These are phyloP conservation scores for Leucocoprinus leucothites DNA, from an alignment of 768 basidiomycete genomes.

Conservation along the genomic window DNA sequence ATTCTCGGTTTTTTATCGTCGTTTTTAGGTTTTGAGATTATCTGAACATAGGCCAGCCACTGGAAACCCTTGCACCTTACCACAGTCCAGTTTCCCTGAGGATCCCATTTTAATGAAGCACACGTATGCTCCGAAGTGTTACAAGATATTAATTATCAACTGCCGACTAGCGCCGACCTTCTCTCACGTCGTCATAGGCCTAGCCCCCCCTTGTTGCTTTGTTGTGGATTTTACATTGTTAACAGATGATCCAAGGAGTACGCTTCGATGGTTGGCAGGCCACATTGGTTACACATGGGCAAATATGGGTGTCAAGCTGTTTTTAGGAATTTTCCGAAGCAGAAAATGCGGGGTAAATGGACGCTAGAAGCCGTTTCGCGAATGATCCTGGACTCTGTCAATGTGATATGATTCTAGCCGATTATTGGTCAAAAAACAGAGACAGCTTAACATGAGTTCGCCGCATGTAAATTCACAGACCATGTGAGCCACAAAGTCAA, in stretches of 20 bases:
- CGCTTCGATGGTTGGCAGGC: background rate
- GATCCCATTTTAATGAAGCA: background rate
- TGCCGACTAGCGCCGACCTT: background rate
- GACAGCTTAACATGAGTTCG: background rate
- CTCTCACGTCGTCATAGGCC: constrained; percentile 3
- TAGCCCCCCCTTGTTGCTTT: background rate
- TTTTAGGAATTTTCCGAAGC: constrained; percentile 5
- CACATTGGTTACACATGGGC: constrained; percentile 6
- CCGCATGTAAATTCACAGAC: background rate
- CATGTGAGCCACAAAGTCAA: background rate
- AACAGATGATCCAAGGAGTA: background rate
- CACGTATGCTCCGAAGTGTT: constrained; percentile 1
- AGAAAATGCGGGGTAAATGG: constrained; percentile 8
- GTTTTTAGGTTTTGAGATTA: background rate
- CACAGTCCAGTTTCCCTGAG: background rate
- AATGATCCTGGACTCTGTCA: too few relatives aligned
- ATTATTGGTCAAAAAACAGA: background rate
- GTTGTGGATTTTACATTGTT: background rate
- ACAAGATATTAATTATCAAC: too few relatives aligned
- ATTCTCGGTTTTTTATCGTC: too few relatives aligned
- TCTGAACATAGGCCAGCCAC: background rate
- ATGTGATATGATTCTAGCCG: background rate
- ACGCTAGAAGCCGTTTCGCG: background rate
- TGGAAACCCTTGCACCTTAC: background rate
- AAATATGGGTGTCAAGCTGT: background rate